Evolutionary conservation across 192 early-diverging fungal genomes (phyloP), one percentile per base, ranked within the genome.

Genomic region (Rhizophagus prolifer): DNA sequence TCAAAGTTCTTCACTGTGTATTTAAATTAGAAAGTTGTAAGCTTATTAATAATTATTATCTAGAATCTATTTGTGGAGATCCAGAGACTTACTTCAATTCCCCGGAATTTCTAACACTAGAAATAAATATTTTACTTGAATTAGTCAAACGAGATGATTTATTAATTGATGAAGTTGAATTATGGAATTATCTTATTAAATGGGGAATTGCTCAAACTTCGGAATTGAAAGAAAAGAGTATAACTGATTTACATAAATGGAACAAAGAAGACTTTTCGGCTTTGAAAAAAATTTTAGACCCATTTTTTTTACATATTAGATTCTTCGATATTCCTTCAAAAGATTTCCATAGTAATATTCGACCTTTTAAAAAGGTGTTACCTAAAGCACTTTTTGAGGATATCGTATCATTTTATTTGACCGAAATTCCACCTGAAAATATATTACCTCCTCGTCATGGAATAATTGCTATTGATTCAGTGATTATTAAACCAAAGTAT

Each of bases 51-150:
- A 19, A 63, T 31, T 50, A 74, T 63, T 62, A 13, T 62, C 19
- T 63, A 10, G 31, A 74, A 21, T 7, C 31, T 5, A 74, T 74
- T 46, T 74, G 31, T 46, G 9, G 10, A 10, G 72, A 44, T 74
- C 59, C 72, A 14, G 5, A 74, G 36, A 3, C 61, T 25, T 74
- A 63, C 25, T 74, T 74, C 34, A 21, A 8, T 13, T 74, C 60
- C 3, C 9, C 16, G 63, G n/a, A 21, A 9, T 13, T 74, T 7
- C n/a, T n/a, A n/a, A n/a, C n/a, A n/a, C n/a, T n/a, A n/a, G 72
- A 74, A 36, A 46, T 63, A 41, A 30, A 63, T 62, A 74, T 74
- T 25, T 46, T 74, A 16, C 47, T 74, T 9, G 60, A 23, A 41
- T 46, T 74, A 38, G 19, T 74, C 14, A 34, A 62, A 41, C 7